phyloP scores from a whole-genome alignment of 177 flowering plant genomes.

The Vitis hybrid region DNA sequence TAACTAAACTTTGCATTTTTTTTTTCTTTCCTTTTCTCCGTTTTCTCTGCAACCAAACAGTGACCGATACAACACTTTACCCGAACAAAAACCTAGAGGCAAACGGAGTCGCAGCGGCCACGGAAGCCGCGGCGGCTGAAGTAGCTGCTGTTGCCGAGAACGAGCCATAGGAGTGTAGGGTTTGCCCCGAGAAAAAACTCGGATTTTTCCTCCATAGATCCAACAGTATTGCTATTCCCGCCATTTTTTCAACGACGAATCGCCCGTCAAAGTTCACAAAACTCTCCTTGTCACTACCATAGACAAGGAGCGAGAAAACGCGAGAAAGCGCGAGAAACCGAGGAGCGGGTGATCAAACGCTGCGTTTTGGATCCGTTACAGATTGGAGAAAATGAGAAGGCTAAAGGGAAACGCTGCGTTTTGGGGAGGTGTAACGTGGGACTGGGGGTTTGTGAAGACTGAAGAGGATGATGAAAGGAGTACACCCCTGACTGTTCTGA shows the following conservation, averaged over 20 bases:
- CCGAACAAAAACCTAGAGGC: slow-evolving; percentile 42
- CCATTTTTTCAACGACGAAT: slow-evolving; percentile 22
- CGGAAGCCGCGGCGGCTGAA: slow-evolving; percentile 43
- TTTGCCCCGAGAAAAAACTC: slow-evolving; percentile 16
- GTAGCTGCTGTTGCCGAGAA: slow-evolving; percentile 37
- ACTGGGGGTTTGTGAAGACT: too few relatives aligned
- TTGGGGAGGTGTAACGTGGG: too few relatives aligned
- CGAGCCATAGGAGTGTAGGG: slow-evolving; percentile 29
- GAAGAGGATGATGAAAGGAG: too few relatives aligned
- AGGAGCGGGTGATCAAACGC: too few relatives aligned
- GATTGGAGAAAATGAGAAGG: too few relatives aligned
- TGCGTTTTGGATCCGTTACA: too few relatives aligned
- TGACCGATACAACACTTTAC: slow-evolving; percentile 15
- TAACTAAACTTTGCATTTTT: too few relatives aligned
- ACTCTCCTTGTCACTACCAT: not conserved
- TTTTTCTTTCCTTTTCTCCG: too few relatives aligned
- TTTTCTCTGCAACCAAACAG: too few relatives aligned
- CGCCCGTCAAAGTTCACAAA: not conserved
- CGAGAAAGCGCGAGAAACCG: too few relatives aligned
- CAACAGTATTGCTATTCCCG: slow-evolving; percentile 48
- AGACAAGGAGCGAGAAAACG: not conserved
- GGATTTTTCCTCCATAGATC: slow-evolving; percentile 50
- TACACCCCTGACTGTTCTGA: too few relatives aligned
- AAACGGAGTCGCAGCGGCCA: slow-evolving; percentile 38
- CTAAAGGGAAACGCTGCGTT: too few relatives aligned